phyloP scores from a whole-genome alignment of 257 asterid genomes.

The Solanum sejunctum region DNA sequence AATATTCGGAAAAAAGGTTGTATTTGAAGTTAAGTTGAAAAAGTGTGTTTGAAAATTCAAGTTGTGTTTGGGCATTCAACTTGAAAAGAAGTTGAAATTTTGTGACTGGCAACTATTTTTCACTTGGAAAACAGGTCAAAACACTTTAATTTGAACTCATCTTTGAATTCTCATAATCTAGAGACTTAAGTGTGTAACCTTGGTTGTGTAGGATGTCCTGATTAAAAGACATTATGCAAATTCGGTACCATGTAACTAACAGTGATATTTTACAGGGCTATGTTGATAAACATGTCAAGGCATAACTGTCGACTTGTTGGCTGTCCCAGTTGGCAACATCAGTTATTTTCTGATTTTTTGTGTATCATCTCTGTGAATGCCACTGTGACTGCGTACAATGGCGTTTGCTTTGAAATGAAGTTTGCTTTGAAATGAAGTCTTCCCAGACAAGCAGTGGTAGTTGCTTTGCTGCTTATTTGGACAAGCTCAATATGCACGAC shows the following conservation, averaged over 20 bases:
- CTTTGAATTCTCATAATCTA: not conserved
- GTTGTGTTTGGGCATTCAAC: not conserved
- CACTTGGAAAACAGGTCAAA: not conserved
- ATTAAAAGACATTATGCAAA: not conserved
- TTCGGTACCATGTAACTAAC: not conserved
- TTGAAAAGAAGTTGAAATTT: not conserved
- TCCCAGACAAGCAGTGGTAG: not conserved
- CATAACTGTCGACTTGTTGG: constrained; percentile 13
- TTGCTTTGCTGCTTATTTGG: not conserved
- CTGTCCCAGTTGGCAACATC: constrained; percentile 10
- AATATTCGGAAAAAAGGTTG: not conserved
- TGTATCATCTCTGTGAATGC: not conserved
- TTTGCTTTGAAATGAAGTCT: not conserved
- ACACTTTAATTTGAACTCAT: not conserved
- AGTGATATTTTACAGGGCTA: constrained; percentile 56
- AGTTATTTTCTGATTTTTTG: not conserved
- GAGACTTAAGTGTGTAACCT: not conserved
- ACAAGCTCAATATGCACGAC: not conserved
- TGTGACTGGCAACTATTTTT: not conserved
- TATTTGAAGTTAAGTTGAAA: not conserved
- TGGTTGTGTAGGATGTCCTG: not conserved
- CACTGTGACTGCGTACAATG: not conserved
- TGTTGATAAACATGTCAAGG: constrained; percentile 81
- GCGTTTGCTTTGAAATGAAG: not conserved
- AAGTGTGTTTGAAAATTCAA: not conserved